These are phyloP conservation scores for sorghum (Sorghum bicolor) DNA, from an alignment of 176 grass and related monocot genomes.

Conservation along the genomic window Sorghum_bicolor_NCBIv3 NC_012871.2:4617001-4617500, in stretches of 20 bases:
- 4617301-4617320: no score
- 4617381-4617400: no score
- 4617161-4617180: conserved; percentile 10
- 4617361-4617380: no score
- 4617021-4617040: conserved; percentile 12
- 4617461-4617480: no score
- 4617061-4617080: neutral
- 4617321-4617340: no score
- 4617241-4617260: neutral
- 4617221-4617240: neutral
- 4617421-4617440: no score
- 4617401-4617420: no score
- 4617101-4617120: conserved; percentile 21
- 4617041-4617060: conserved; percentile 15
- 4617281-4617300: no score
- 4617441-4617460: no score
- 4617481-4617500: no score
- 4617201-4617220: conserved; percentile 3
- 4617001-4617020: conserved; percentile 13
- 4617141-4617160: neutral
- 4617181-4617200: neutral
- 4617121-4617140: neutral
- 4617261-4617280: no score
- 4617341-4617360: no score
- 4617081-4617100: conserved; percentile 7